Evolutionary conservation across 441 rosid species (phyloP).

Genomic region (Syzygium malaccense): DNA sequence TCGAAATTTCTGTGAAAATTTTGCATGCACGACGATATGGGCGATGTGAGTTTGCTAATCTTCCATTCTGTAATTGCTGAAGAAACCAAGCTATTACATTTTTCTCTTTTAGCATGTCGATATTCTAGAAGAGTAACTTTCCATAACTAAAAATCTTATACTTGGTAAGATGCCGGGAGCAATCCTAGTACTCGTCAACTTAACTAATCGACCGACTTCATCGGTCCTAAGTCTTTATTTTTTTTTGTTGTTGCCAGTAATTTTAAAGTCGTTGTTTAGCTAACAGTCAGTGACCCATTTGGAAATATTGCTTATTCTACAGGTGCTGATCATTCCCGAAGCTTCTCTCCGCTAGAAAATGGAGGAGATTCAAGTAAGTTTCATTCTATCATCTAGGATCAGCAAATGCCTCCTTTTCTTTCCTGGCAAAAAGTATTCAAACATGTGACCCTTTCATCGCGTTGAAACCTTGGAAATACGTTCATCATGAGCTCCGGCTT

Average conservation of each 20-base stretch:
- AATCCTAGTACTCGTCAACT: neutral
- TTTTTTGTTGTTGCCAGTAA: neutral
- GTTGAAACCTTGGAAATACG: neutral
- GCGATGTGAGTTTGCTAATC: neutral
- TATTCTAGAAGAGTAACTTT: too few relatives aligned
- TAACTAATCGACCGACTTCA: neutral
- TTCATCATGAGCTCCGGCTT: neutral
- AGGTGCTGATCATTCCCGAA: neutral
- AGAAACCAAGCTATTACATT: neutral
- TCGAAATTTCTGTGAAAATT: neutral
- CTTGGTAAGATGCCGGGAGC: neutral
- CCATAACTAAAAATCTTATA: neutral
- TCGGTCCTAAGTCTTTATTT: neutral
- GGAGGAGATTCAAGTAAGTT: neutral
- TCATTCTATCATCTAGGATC: neutral
- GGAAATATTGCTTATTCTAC: neutral
- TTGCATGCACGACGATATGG: neutral
- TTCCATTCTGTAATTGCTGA: neutral
- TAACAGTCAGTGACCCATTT: neutral
- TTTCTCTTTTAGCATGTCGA: neutral
- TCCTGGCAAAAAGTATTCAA: neutral
- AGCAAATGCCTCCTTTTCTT: neutral
- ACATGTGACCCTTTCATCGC: neutral
- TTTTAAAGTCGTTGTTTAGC: neutral
- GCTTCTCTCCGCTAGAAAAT: too few relatives aligned